A percentile compares a stretch with the other conserved stretches of the same genome.
These are phyloP conservation scores for Kodamaea suecica DNA, from an alignment of 1,139 yeast genomes.

Conservation along the genomic window DNA sequence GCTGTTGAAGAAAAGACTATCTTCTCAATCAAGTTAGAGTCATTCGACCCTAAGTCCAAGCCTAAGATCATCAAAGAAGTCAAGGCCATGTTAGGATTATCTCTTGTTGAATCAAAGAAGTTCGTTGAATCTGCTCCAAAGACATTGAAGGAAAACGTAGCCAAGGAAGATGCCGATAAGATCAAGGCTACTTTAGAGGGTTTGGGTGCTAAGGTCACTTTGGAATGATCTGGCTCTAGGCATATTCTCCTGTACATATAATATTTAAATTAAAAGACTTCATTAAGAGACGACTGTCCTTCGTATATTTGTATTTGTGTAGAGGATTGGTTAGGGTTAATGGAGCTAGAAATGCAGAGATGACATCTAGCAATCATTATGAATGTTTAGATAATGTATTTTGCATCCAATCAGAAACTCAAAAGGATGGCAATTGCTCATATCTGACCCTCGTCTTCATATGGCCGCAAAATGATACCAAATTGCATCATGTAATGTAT, in stretches of 20 bases:
- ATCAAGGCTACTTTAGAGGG: conserved; percentile 91
- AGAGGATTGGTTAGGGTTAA: no score
- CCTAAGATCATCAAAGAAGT: conserved; percentile 98
- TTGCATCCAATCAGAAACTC: no score
- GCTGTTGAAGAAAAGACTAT: conserved; percentile 91
- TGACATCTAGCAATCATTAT: no score
- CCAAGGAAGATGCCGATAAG: conserved; percentile 89
- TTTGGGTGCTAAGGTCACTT: conserved; percentile 85
- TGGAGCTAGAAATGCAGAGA: no score
- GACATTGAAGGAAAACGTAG: conserved; percentile 78
- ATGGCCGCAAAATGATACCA: no score
- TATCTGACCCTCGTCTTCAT: no score
- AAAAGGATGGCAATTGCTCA: no score
- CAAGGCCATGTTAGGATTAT: conserved; percentile 84
- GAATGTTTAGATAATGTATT: no score
- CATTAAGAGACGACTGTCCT: no score
- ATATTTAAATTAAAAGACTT: no score
- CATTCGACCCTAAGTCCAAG: conserved; percentile 91
- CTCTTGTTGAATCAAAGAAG: conserved; percentile 95
- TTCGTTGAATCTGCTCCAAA: conserved; percentile 98
- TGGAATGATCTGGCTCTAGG: conserved; percentile 54
- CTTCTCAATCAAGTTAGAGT: conserved; percentile 85
- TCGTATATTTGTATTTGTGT: no score
- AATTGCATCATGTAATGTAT: no score
- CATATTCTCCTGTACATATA: background rate